Conservation (phyloP, 441 rosid species). For the Croton laevigatus region DNA sequence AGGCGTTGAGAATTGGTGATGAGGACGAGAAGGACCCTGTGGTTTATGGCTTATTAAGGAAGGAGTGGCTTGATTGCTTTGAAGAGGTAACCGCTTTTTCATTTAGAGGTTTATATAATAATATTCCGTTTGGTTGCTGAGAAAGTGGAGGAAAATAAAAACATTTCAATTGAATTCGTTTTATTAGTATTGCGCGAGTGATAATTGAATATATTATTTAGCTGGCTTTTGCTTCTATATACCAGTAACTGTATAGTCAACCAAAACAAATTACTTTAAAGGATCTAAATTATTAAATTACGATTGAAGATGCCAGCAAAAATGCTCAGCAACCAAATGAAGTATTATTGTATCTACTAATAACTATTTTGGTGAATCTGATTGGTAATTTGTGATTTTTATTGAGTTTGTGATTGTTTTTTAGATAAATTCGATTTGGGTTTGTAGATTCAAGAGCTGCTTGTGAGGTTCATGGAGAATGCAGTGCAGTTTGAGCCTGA, state of each 20-base stretch:
- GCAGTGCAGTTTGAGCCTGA: slow-evolving; percentile 72
- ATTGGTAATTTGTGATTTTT: slow-evolving; percentile 34
- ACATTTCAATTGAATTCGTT: slow-evolving; percentile 5
- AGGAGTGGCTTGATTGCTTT: slow-evolving; percentile 76
- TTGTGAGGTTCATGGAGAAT: slow-evolving; percentile 61
- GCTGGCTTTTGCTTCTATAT: too few relatives aligned
- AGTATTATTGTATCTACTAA: slow-evolving; percentile 5
- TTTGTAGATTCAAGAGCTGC: slow-evolving; percentile 94
- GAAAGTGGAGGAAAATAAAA: slow-evolving; percentile 8
- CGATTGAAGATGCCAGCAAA: neutral
- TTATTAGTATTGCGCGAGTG: neutral
- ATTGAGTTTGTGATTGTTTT: slow-evolving; percentile 44
- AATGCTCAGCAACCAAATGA: slow-evolving; percentile 8
- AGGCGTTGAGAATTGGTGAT: slow-evolving; percentile 61
- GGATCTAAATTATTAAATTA: neutral
- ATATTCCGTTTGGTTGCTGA: slow-evolving; percentile 23
- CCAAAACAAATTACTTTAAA: neutral
- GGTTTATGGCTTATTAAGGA: slow-evolving; percentile 63
- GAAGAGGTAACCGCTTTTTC: slow-evolving; percentile 43
- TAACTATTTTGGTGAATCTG: slow-evolving; percentile 15
- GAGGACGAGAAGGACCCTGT: slow-evolving; percentile 70
- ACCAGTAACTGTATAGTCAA: neutral
- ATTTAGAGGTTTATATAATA: neutral
- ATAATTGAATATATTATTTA: neutral
- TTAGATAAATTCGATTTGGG: slow-evolving; percentile 62